These are phyloP conservation scores for Peltaster fructicola DNA, from an alignment of 2,329 filamentous ascomycete genomes.

Conservation along the genomic window DNA sequence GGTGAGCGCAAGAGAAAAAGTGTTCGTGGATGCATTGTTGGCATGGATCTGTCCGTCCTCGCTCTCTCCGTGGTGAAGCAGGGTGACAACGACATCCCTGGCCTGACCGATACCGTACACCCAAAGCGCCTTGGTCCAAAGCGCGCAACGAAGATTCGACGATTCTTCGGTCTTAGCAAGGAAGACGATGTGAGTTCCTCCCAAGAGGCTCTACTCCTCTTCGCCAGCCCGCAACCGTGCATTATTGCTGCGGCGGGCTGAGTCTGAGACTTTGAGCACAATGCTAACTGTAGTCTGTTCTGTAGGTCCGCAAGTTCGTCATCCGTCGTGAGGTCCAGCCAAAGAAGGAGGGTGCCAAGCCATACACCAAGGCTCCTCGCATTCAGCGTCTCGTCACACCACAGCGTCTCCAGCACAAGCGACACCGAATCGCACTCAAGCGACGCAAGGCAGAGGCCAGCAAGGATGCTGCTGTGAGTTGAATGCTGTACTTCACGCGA, in stretches of 20 bases:
- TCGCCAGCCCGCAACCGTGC: slow-evolving; percentile 30
- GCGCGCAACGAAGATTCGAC: slow-evolving; percentile 99
- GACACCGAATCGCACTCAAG: slow-evolving; percentile 95
- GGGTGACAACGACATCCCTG: slow-evolving; percentile 84
- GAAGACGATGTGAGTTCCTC: slow-evolving; percentile 94
- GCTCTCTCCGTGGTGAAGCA: slow-evolving; percentile 96
- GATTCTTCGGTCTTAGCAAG: slow-evolving; percentile 99
- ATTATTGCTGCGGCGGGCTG: slow-evolving; percentile 10
- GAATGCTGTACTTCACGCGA: slow-evolving; percentile 1
- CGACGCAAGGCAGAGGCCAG: slow-evolving; percentile 89
- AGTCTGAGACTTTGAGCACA: slow-evolving; percentile 16
- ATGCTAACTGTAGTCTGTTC: slow-evolving; percentile 15
- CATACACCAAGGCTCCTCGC: slow-evolving; percentile 99
- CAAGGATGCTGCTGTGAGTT: slow-evolving; percentile 95
- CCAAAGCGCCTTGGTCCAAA: slow-evolving; percentile 99
- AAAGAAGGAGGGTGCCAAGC: slow-evolving; percentile 92
- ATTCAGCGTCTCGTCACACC: slow-evolving; percentile 99
- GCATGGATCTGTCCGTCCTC: slow-evolving; percentile 82
- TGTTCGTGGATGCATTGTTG: slow-evolving; percentile 97
- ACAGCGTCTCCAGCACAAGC: slow-evolving; percentile 99
- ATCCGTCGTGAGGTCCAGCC: slow-evolving; percentile 96
- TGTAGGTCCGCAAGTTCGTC: slow-evolving; percentile 95
- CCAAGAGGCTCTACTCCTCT: slow-evolving; percentile 34
- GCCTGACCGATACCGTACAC: slow-evolving; percentile 92
- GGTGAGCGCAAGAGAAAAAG: slow-evolving; percentile 99